phyloP scores from a whole-genome alignment of 1,139 yeast species.

The Lodderomyces jiufengensis region DNA sequence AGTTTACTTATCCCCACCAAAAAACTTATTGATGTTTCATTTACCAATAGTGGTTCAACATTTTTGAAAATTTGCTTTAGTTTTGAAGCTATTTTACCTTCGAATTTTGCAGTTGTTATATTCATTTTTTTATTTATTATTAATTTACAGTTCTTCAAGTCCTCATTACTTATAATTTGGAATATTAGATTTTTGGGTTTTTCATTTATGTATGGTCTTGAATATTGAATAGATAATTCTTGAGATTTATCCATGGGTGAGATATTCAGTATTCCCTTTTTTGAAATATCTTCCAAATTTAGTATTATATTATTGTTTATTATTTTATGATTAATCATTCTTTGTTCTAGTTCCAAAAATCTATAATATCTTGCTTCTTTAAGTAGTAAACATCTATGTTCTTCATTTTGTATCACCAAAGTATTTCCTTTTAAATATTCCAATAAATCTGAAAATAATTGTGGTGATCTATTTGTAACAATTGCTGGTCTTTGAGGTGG shows the following conservation, averaged over 20 bases:
- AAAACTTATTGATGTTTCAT: constrained; percentile 21
- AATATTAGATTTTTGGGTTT: constrained; percentile 49
- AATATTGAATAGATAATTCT: constrained; percentile 38
- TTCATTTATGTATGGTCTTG: constrained; percentile 53
- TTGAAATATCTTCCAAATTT: constrained; percentile 44
- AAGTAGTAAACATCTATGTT: constrained; percentile 54
- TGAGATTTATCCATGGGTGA: constrained; percentile 16
- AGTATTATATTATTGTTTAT: constrained; percentile 57
- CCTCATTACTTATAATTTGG: constrained; percentile 40
- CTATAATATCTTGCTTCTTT: constrained; percentile 77
- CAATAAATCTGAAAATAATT: constrained; percentile 58
- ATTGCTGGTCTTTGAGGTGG: constrained; percentile 67
- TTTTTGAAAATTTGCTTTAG: constrained; percentile 27
- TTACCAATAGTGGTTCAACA: constrained; percentile 20
- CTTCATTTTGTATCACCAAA: constrained; percentile 44
- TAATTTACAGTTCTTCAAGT: constrained; percentile 16
- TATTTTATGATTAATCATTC: constrained; percentile 52
- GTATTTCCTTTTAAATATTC: constrained; percentile 54
- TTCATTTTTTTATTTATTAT: constrained; percentile 27
- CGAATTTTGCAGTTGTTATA: constrained; percentile 25
- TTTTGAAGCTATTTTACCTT: constrained; percentile 23
- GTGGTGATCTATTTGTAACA: constrained; percentile 51
- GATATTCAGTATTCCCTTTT: constrained; percentile 35
- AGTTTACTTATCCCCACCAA: constrained; percentile 28
- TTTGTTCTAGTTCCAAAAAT: constrained; percentile 71